phyloP scores from a whole-genome alignment of 2,329 filamentous ascomycete species.

The Aspergillus texensis region DNA sequence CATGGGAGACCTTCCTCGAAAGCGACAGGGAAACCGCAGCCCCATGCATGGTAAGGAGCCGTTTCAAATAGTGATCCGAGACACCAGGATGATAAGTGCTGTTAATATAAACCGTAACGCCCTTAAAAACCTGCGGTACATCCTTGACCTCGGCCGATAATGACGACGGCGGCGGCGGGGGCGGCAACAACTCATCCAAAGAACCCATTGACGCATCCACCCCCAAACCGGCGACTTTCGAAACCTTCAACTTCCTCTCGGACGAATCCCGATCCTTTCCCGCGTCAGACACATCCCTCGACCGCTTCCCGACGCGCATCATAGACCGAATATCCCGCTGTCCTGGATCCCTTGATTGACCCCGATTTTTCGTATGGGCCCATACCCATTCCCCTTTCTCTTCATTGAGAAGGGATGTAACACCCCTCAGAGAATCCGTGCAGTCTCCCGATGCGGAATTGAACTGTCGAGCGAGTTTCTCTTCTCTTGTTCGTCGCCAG shows the following conservation, averaged over 20 bases:
- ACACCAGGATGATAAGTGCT: constrained; percentile 79
- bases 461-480: constrained; percentile 73
- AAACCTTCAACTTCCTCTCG: constrained; percentile 10
- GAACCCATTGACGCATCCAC: background rate
- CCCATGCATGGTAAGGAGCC: constrained; percentile 73
- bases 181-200: background rate
- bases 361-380: background rate
- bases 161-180: background rate
- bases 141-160: background rate
- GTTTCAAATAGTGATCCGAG: constrained; percentile 85
- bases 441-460: constrained; percentile 63
- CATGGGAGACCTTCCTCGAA: constrained; percentile 78
- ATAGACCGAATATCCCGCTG: constrained; percentile 48
- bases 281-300: background rate
- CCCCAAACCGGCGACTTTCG: background rate
- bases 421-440: constrained; percentile 45
- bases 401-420: background rate
- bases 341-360: constrained; percentile 30
- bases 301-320: constrained; percentile 18
- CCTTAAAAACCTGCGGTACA: constrained; percentile 63
- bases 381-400: constrained; percentile 15
- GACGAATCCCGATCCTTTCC: background rate
- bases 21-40: constrained; percentile 71
- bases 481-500: constrained; percentile 71
- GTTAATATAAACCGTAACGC: constrained; percentile 80